phyloP scores from a whole-genome alignment of 257 asterid genomes.

The Linderniella brevidens region DNA sequence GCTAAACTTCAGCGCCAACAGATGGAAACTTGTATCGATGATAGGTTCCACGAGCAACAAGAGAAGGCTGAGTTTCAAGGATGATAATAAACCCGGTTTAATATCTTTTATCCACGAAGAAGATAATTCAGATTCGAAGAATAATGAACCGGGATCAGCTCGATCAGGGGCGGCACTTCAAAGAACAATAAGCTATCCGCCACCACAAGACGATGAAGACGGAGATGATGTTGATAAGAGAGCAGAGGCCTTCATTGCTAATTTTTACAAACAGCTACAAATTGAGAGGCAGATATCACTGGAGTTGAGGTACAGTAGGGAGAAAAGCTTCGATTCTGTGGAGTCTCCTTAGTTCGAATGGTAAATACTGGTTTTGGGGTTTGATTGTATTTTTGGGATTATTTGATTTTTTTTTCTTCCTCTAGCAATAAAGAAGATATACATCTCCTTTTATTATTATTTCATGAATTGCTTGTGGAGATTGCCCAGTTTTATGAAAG shows the following conservation, averaged over 20 bases:
- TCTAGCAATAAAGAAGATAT: too few relatives aligned
- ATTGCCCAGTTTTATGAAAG: too few relatives aligned
- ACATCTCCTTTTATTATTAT: too few relatives aligned
- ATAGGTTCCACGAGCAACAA: slow-evolving; percentile 33
- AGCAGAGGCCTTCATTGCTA: slow-evolving; percentile 75
- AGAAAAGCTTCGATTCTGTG: slow-evolving; percentile 34
- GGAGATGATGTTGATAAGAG: slow-evolving; percentile 81
- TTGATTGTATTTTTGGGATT: too few relatives aligned
- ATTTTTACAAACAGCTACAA: slow-evolving; percentile 48
- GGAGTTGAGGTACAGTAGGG: slow-evolving; percentile 51
- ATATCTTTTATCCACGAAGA: slow-evolving; percentile 21
- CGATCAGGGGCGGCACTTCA: slow-evolving; percentile 11
- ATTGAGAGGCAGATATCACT: slow-evolving; percentile 70
- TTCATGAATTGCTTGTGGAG: too few relatives aligned
- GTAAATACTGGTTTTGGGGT: too few relatives aligned
- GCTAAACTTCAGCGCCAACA: slow-evolving; percentile 28
- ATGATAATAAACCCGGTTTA: slow-evolving; percentile 25
- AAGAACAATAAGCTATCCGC: slow-evolving; percentile 52
- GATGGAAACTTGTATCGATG: slow-evolving; percentile 43
- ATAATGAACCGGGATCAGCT: slow-evolving; percentile 14
- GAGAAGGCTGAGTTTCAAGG: slow-evolving; percentile 47
- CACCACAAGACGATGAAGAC: slow-evolving; percentile 65
- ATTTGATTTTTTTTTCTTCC: too few relatives aligned
- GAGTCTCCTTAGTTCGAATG: slow-evolving; percentile 24
- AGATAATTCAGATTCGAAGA: slow-evolving; percentile 12